These are phyloP conservation scores for Starmera stellimalicola DNA, from an alignment of 1,139 yeast species.

Conservation along the genomic window DNA sequence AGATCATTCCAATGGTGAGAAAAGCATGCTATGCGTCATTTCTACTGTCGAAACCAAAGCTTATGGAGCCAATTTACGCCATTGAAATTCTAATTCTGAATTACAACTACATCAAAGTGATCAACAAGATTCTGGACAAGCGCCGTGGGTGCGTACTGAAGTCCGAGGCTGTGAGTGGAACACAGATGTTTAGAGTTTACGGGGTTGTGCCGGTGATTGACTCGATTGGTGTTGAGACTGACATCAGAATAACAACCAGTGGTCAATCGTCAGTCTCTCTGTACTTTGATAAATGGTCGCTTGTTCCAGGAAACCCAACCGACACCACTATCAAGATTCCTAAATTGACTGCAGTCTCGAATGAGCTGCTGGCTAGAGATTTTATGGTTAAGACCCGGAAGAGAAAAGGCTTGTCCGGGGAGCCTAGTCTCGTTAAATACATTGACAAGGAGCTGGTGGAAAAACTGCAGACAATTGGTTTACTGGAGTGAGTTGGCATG, in stretches of 20 bases:
- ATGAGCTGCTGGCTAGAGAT: slow-evolving; percentile 70
- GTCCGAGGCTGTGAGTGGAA: slow-evolving; percentile 59
- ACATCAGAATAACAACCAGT: slow-evolving; percentile 63
- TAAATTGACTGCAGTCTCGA: slow-evolving; percentile 65
- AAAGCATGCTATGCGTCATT: slow-evolving; percentile 81
- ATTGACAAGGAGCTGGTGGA: slow-evolving; percentile 52
- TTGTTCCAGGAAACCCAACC: slow-evolving; percentile 88
- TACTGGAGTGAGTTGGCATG: slow-evolving; percentile 2
- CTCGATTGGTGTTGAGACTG: slow-evolving; percentile 83
- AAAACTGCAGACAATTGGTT: slow-evolving; percentile 42
- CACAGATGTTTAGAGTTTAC: slow-evolving; percentile 52
- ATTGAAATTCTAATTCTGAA: slow-evolving; percentile 52
- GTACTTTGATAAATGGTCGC: slow-evolving; percentile 62
- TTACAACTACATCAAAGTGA: slow-evolving; percentile 33
- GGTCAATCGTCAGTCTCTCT: slow-evolving; percentile 71
- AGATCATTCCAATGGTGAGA: slow-evolving; percentile 73
- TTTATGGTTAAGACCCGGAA: slow-evolving; percentile 82
- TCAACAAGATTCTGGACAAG: slow-evolving; percentile 42
- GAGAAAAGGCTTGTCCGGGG: slow-evolving; percentile 77
- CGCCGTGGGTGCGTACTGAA: slow-evolving; percentile 60
- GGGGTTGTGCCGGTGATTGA: slow-evolving; percentile 85
- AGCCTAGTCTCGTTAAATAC: slow-evolving; percentile 63
- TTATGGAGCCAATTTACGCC: slow-evolving; percentile 78
- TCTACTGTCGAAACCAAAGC: slow-evolving; percentile 66
- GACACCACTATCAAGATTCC: slow-evolving; percentile 58